phyloP scores from a whole-genome alignment of 768 basidiomycete species.

The Dioszegia hungarica region DNA sequence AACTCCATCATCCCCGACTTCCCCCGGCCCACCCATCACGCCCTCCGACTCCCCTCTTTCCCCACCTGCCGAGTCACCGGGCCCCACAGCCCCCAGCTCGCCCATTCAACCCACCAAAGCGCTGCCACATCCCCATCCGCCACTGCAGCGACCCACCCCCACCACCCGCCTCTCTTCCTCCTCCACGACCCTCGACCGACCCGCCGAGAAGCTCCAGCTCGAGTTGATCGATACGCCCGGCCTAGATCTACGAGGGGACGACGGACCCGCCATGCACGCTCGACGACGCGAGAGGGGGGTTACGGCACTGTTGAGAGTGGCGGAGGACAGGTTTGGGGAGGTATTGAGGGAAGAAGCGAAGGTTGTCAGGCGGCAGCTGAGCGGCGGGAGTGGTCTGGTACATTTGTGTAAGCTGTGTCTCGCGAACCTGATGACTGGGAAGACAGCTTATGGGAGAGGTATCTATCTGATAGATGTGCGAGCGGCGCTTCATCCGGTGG shows the following conservation, averaged over 20 bases:
- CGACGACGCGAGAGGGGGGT: conserved; percentile 29
- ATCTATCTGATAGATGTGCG: conserved; percentile 39
- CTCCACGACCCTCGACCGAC: background rate
- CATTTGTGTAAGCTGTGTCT: conserved; percentile 34
- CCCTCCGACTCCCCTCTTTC: background rate
- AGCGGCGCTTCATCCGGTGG: conserved; percentile 16
- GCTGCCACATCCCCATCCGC: background rate
- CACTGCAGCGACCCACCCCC: background rate
- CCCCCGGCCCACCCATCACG: background rate
- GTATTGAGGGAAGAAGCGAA: conserved; percentile 32
- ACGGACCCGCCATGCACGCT: conserved; percentile 1
- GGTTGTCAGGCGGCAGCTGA: conserved; percentile 21
- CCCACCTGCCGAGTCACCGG: background rate
- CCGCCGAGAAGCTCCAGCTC: conserved; percentile 22
- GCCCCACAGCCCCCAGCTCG: background rate
- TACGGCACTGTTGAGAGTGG: conserved; percentile 20
- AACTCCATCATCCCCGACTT: conserved; percentile 11
- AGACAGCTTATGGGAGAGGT: conserved; percentile 11
- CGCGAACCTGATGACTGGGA: background rate
- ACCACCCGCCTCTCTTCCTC: conserved; percentile 5
- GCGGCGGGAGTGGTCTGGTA: conserved; percentile 27
- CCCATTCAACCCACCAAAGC: background rate
- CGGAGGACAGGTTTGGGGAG: conserved; percentile 35
- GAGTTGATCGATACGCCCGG: conserved; percentile 40
- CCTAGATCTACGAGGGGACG: conserved; percentile 13